Base-by-base conservation (phyloP, 352 stramenopile genomes). In the Pythium inflatum region DNA sequence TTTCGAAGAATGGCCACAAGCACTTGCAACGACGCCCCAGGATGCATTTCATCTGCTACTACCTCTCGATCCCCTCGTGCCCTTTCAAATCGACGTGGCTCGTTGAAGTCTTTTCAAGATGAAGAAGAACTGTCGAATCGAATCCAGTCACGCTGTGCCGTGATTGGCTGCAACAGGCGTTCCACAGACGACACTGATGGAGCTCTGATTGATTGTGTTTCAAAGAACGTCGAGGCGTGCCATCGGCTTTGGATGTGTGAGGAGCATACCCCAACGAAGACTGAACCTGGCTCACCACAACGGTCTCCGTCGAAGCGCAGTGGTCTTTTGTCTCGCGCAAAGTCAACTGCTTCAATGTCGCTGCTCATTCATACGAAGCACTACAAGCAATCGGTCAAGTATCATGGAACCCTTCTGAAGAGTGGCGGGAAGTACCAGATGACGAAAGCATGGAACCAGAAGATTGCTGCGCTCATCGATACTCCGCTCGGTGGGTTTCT, bases 401-500 rank as follows among this genome's bases (percentile, higher is more conserved):
- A 83, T 48, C 85, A 92, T 22, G 80, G 81, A 1, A 71, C 71
- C 1, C 62, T 93, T 13, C 62, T 86, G 12, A 93, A 93, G 64
- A 76, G 66, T 40, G 70, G 48, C 5, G 77, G 66, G n/a, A 90
- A 83, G n/a, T 88, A 82, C 41, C 78, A 89, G 38, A 30, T 91
- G 33, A 79, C 74, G 1, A 90, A 89, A 34, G 36, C 69, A 16
- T 93, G 86, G 86, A 81, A 76, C 34, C 56, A 60, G 6, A 93
- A 93, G 58, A 73, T 81, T 27, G 75, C 70, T 3, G 80, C 75
- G 13, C 50, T 92, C 3, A 80, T 91, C 8, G 84, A 91, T 48
- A 90, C 83, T 0, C 83, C 86, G 0, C 69, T 92, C 6, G 86
- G 86, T 1, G 78, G 75, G 5, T 90, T 88, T 57, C 68, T 93